phyloP scores from a whole-genome alignment of 805 yeast species.

The Blastobotrys attinorum region DNA sequence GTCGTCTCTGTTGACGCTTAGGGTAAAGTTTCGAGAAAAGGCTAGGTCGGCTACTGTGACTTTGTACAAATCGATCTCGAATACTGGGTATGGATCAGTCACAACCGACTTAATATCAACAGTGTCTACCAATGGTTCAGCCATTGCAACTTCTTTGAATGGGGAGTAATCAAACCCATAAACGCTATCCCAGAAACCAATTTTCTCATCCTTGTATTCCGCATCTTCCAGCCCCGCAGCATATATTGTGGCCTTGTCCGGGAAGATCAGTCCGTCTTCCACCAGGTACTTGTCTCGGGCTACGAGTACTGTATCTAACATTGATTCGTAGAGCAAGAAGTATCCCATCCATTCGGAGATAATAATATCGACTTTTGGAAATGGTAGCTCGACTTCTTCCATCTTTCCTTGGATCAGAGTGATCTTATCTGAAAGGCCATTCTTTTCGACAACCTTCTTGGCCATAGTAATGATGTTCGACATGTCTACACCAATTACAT shows the following conservation, averaged over 20 bases:
- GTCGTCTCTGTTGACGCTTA: slow-evolving; percentile 72
- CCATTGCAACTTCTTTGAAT: slow-evolving; percentile 75
- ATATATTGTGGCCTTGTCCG: slow-evolving; percentile 85
- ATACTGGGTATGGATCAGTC: slow-evolving; percentile 63
- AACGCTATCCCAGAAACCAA: slow-evolving; percentile 92
- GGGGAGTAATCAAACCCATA: slow-evolving; percentile 96
- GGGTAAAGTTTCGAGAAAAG: slow-evolving; percentile 59
- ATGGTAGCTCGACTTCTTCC: slow-evolving; percentile 85
- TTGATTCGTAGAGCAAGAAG: slow-evolving; percentile 88
- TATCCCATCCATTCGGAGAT: slow-evolving; percentile 99
- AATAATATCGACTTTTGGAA: slow-evolving; percentile 83
- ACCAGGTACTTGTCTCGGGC: slow-evolving; percentile 84
- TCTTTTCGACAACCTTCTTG: slow-evolving; percentile 71
- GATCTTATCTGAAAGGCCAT: slow-evolving; percentile 79
- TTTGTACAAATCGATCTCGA: slow-evolving; percentile 84
- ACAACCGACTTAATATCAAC: slow-evolving; percentile 71
- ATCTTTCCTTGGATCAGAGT: slow-evolving; percentile 86
- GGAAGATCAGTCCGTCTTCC: slow-evolving; percentile 85
- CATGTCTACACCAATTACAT: slow-evolving; percentile 96
- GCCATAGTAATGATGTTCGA: slow-evolving; percentile 96
- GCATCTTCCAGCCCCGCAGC: slow-evolving; percentile 91
- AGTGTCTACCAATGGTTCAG: slow-evolving; percentile 94
- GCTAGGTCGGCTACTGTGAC: slow-evolving; percentile 76
- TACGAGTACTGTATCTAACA: slow-evolving; percentile 90
- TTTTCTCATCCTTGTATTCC: slow-evolving; percentile 83